Conservation (phyloP, 345 rosid genomes). For the Corchorus olitorius region DNA sequence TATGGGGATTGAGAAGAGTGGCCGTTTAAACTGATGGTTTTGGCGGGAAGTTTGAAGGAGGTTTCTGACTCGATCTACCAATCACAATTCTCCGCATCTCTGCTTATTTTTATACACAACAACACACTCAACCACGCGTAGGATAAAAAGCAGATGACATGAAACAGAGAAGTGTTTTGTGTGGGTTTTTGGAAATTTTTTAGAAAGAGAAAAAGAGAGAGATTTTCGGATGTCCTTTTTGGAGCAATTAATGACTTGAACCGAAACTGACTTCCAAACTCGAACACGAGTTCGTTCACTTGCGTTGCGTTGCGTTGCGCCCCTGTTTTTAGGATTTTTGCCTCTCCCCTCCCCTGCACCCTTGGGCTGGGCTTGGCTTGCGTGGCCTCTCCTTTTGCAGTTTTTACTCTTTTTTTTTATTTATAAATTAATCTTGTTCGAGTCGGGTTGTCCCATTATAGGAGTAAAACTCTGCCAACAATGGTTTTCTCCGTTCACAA, state of each 20-base stretch:
- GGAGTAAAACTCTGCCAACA: no score
- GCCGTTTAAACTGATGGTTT: conserved; percentile 21
- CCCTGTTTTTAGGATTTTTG: not conserved
- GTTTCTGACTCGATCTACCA: conserved; percentile 40
- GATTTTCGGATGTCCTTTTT: not conserved
- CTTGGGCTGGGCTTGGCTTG: no score
- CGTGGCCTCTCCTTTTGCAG: not conserved
- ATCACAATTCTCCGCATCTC: conserved; percentile 68
- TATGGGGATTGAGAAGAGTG: conserved; percentile 17
- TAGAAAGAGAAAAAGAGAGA: not conserved
- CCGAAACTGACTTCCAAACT: not conserved
- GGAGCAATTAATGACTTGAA: not conserved
- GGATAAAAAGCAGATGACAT: not conserved
- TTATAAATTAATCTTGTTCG: no score
- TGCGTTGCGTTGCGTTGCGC: not conserved
- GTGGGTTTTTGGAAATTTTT: not conserved
- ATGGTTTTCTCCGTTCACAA: no score
- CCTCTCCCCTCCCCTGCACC: not conserved
- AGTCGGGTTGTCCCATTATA: no score
- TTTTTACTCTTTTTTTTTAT: no score
- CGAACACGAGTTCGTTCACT: not conserved
- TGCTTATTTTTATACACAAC: conserved; percentile 10
- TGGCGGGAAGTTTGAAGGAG: conserved; percentile 30
- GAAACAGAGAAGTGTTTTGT: not conserved
- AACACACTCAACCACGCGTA: not conserved